A percentile compares a stretch with the other conserved stretches of the same genome.
Evolutionary conservation across 371 early-diverging fungal species (phyloP).

Genomic region (Mucor plumbeus): DNA sequence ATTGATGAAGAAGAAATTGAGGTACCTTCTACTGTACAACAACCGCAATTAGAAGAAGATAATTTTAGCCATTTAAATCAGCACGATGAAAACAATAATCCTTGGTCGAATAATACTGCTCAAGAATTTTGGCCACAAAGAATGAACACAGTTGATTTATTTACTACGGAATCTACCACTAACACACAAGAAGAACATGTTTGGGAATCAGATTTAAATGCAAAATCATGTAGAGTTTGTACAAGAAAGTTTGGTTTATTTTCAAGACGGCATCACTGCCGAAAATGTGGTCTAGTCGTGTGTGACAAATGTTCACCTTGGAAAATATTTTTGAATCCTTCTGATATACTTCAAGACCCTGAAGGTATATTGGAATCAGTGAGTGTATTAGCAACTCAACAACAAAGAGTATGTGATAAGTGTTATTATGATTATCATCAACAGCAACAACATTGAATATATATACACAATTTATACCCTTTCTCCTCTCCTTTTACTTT

Average conservation of each 20-base stretch:
- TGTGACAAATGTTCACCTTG: constrained; percentile 72
- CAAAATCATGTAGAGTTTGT: constrained; percentile 65
- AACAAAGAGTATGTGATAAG: constrained; percentile 57
- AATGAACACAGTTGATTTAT: background rate
- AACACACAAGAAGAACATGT: constrained; percentile 12
- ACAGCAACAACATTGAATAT: background rate
- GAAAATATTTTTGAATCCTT: constrained; percentile 50
- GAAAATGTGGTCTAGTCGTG: constrained; percentile 77
- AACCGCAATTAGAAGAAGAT: background rate
- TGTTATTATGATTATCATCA: constrained; percentile 33
- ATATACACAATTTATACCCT: background rate
- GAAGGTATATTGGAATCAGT: constrained; percentile 24
- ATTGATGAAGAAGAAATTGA: constrained; percentile 14
- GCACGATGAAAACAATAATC: background rate
- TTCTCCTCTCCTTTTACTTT: background rate
- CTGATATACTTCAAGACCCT: constrained; percentile 55
- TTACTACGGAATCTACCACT: background rate
- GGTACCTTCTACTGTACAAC: constrained; percentile 17
- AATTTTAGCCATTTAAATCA: background rate
- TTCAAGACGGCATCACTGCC: constrained; percentile 79
- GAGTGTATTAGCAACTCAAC: constrained; percentile 33
- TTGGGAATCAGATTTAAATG: constrained; percentile 75
- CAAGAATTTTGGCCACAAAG: constrained; percentile 22
- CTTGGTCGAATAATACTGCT: constrained; percentile 11
- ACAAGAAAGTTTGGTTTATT: constrained; percentile 59